Base-by-base conservation (phyloP, 345 rosid genomes). In the Bruguiera gymnorhiza region DNA sequence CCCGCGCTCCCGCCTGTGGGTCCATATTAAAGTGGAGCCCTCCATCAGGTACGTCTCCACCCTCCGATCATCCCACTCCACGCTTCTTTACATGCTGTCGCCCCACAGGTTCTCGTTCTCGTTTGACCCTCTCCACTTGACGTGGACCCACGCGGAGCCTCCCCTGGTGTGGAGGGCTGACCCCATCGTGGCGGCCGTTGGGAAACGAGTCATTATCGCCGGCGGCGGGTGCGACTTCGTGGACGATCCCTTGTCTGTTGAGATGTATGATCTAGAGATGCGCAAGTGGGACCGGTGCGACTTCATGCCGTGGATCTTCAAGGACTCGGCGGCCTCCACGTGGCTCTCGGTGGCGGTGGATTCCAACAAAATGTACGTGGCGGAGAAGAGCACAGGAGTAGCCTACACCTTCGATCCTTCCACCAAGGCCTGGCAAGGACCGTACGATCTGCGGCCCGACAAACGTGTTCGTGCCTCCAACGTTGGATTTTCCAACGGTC, bases 161-260 rank as follows among this genome's bases (percentile, higher is more conserved):
- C 92, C 96, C 3, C 79, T 55, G 15, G 70, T 83, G 3, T 88
- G 92, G 92, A 80, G 96, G 34, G 29, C 78, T 1, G 96, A 89
- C 74, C 97, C 98, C 2, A 51, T 91, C 26, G 94, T 89, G 2
- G 88, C 89, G 9, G 26, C 79, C 8, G 90, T 88, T 0, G 96
- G 88, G 6, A 66, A 62, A 39, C 63, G 56, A 3, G 11, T 87
- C 34, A 52, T 93, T 20, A 30, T 89, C 0, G 97, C 94, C 8
- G 92, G 96, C 6, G 97, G 97, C 0, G 78, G 80, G 0, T 80
- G 83, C 70, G 83, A 88, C 46, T 91, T 91, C 84, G 88, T 83
- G 68, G 96, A 89, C n/a, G 90, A 88, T 59, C 86, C 84, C 0
- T 77, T 93, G 10, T 83, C 98, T 6, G 91, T 89, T 1, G 98